Conservation (phyloP, 2,329 filamentous ascomycete species). For the Sclerotinia spermophila region DNA sequence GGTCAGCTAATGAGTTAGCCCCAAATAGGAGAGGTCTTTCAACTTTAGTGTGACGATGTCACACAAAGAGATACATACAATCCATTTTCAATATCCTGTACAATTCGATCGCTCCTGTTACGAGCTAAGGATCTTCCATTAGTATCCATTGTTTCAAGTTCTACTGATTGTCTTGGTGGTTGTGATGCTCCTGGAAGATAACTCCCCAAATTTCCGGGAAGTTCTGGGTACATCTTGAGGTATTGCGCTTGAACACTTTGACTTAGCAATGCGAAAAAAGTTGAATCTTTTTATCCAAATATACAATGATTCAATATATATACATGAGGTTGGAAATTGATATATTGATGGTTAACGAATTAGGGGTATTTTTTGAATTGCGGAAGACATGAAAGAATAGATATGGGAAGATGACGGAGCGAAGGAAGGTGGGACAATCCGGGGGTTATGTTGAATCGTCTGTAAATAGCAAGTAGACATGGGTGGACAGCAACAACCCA, state of each 20-base stretch:
- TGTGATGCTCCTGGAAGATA: no score
- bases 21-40: no score
- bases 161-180: background rate
- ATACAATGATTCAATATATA: background rate
- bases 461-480: background rate
- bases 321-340: no score
- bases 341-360: background rate
- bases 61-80: background rate
- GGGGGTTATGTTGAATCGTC: background rate
- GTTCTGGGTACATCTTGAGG: background rate
- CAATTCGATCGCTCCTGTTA: background rate
- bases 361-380: background rate
- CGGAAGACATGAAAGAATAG: background rate
- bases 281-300: background rate
- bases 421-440: background rate
- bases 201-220: background rate
- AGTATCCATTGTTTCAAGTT: background rate
- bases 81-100: slow-evolving; percentile 2
- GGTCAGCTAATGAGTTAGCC: background rate
- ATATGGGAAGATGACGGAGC: background rate
- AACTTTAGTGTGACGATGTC: background rate
- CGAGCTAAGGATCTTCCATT: background rate
- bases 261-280: background rate
- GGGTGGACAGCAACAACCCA: no score
- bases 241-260: background rate